Evolutionary conservation across 164 flowering plant genomes (phyloP), one percentile per base, ranked within the genome.

Genomic region (Annona squamosa): DNA sequence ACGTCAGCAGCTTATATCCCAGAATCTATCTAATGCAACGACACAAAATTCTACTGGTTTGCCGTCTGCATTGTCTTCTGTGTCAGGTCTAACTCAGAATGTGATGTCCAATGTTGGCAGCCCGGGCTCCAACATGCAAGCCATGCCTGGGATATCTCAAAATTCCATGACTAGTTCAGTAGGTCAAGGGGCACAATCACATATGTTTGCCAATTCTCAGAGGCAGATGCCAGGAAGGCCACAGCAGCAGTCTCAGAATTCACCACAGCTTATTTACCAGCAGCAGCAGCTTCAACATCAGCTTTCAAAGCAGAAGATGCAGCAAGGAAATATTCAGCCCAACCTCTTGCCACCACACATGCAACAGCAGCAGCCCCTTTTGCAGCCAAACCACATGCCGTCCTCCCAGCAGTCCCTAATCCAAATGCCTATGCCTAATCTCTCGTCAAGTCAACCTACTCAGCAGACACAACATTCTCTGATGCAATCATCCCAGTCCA

Each of bases 151-250:
- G 17, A 77, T 81, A 71, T 67, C 88, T 45, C 92, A 89, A 67
- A 90, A 84, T 45, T 73, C 82, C 2, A 77, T 76, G 5, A 86
- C 85, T 75, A 81, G 72, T 81, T 74, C 95, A 59, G 81, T 89
- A 81, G 93, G 90, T 13, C 93, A 86, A 42, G 67, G 67, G 59
- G 75, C 84, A 64, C 61, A 88, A n/a, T 71, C 90, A 17, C 89
- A 81, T 80, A 79, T 88, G 77, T 88, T 86, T 80, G 63, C 90
- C 26, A 86, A 79, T 79, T 47, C 88, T 7, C 97, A 88, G 80
- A 89, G 90, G 81, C 95, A 81, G 72, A 79, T 90, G 78, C 88
- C 75, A 59, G 97, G 87, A 65, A 90, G 94, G 82, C 63, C 74
- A 2, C 87, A 89, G 73, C 88, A 79, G 73, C 73, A 80, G 75